Percentiles rank a stretch among this genome's conserved stretches.
Evolutionary conservation across 331 rosid genomes (phyloP).

Genomic region (Rosa hybrid): DNA sequence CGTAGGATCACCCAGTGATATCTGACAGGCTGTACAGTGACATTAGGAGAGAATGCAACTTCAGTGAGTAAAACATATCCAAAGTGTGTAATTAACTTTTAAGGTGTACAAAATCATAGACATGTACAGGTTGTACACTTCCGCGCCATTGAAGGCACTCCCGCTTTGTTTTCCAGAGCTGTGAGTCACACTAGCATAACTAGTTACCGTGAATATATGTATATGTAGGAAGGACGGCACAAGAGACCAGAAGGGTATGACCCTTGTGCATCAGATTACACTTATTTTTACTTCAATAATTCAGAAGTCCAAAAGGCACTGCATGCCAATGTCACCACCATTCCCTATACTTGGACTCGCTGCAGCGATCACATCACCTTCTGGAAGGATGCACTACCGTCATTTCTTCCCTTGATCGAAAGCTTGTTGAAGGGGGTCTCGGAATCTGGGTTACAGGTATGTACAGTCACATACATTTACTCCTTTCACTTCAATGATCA

Average conservation of each 20-base stretch:
- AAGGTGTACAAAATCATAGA: slow-evolving; percentile 54
- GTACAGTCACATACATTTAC: not conserved
- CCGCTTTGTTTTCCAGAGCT: slow-evolving; percentile 40
- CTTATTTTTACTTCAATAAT: slow-evolving; percentile 52
- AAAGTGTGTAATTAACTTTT: slow-evolving; percentile 33
- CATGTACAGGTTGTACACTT: slow-evolving; percentile 76
- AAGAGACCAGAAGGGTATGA: slow-evolving; percentile 61
- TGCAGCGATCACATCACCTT: slow-evolving; percentile 56
- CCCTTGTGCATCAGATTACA: slow-evolving; percentile 71
- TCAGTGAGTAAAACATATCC: slow-evolving; percentile 32
- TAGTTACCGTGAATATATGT: not conserved
- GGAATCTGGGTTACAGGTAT: slow-evolving; percentile 84
- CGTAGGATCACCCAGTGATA: slow-evolving; percentile 89
- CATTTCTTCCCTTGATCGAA: slow-evolving; percentile 69
- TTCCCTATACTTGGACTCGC: slow-evolving; percentile 76
- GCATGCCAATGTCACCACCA: slow-evolving; percentile 79
- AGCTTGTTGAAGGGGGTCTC: slow-evolving; percentile 70
- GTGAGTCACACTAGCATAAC: slow-evolving; percentile 36
- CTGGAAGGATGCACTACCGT: slow-evolving; percentile 62
- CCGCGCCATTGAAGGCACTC: slow-evolving; percentile 24
- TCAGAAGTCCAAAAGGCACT: slow-evolving; percentile 77
- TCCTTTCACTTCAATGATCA: not conserved
- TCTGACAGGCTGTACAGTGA: slow-evolving; percentile 58
- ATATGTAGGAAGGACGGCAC: slow-evolving; percentile 42
- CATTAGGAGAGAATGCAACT: slow-evolving; percentile 56